Conservation (phyloP, 192 early-diverging fungal genomes). For the Chytriomyces sp. region DNA sequence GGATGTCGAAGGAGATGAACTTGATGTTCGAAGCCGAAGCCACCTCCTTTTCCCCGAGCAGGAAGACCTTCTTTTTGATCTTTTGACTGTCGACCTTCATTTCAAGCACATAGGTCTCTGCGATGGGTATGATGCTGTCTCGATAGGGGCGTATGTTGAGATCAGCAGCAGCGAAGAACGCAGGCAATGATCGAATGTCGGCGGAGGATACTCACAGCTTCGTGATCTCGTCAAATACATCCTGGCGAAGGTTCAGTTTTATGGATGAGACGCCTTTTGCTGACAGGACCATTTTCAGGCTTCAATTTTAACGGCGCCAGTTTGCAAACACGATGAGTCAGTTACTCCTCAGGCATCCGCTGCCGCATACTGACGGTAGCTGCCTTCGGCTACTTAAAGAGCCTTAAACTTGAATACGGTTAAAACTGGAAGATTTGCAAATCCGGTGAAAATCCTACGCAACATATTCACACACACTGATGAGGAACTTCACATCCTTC, state of each 20-base stretch:
- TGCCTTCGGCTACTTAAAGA: too few species aligned
- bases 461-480: too few species aligned
- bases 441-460: too few species aligned
- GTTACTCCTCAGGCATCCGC: too few species aligned
- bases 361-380: too few species aligned
- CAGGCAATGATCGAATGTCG: neutral
- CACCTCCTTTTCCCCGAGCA: constrained; percentile 15
- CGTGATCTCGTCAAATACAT: neutral
- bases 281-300: too few species aligned
- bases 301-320: too few species aligned
- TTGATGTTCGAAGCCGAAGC: constrained; percentile 26
- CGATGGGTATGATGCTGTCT: constrained; percentile 22
- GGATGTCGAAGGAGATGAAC: constrained; percentile 16
- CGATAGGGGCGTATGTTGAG: neutral
- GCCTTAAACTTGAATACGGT: too few species aligned
- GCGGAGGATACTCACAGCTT: neutral
- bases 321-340: too few species aligned
- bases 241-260: neutral
- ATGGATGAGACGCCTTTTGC: constrained; percentile 9
- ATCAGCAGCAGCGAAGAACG: neutral
- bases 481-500: too few species aligned
- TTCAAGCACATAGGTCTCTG: neutral
- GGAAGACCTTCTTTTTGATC: constrained; percentile 17
- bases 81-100: constrained; percentile 21
- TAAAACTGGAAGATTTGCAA: too few species aligned